A percentile compares a stretch with the other conserved stretches of the same genome.
Conservation (phyloP, 2,329 filamentous ascomycete species). For the Monosporascus sp. region DNA sequence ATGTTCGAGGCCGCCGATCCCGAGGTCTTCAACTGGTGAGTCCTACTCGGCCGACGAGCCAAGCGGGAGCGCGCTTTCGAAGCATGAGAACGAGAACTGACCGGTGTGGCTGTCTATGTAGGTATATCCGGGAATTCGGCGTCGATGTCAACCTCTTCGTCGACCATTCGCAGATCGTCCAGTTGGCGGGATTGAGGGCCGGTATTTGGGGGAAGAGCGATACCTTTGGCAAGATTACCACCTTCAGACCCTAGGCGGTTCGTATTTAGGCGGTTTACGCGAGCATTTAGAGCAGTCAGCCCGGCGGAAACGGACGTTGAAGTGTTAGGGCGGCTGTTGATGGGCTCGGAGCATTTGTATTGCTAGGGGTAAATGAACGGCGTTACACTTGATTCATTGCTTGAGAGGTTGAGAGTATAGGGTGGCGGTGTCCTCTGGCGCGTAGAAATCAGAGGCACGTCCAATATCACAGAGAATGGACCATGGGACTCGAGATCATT, state of each 20-base stretch:
- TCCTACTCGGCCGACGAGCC: background rate
- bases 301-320: no score
- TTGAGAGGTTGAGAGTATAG: no score
- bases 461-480: no score
- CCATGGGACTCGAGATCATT: no score
- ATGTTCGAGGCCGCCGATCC: constrained; percentile 57
- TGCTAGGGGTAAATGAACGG: no score
- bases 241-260: constrained; percentile 14
- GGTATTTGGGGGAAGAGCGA: constrained; percentile 54
- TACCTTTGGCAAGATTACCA: constrained; percentile 49
- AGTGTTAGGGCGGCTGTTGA: no score
- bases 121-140: constrained; percentile 46
- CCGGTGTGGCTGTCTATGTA: background rate
- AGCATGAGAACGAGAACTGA: background rate
- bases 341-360: no score
- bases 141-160: constrained; percentile 54
- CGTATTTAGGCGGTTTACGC: no score
- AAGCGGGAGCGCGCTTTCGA: background rate
- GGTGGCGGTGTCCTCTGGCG: no score
- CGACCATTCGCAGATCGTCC: constrained; percentile 54
- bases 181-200: constrained; percentile 44
- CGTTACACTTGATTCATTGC: no score
- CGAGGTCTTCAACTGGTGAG: constrained; percentile 51
- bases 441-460: no score
- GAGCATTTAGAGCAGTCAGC: no score